Base-by-base conservation (phyloP, 371 early-diverging fungal genomes). In the Coemansia sp. region DNA sequence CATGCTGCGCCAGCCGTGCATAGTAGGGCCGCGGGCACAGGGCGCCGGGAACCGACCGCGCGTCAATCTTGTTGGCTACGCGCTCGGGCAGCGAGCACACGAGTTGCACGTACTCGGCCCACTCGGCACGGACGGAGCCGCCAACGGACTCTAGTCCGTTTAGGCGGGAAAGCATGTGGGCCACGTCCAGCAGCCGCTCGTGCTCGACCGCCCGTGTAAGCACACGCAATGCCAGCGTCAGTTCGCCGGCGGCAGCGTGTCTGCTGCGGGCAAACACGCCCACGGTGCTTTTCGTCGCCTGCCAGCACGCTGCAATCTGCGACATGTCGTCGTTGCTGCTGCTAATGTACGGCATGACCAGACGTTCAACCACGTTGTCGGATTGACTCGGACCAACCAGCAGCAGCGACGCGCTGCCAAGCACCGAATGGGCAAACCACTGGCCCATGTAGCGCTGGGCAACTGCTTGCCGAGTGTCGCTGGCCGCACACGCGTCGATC, bases 31-130 rank as follows among this genome's bases (percentile, higher is more conserved):
- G 58, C 1, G 70, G 69, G 8, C 7, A 36, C 33, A 74, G 59
- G 2, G 26, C 11, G 0, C 26, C 39, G 1, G 74, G 74, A 10
- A 74, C 48, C 2, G 65, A 65, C 14, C 52, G 61, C 4, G 69
- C 53, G 12, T 74, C 70, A 16, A 74, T 35, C 8, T 58, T 20
- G 48, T 69, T 69, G 4, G 70, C 70, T 7, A 74, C 47, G 16
- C 74, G 74, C 30, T 74, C 74, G 0, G 74, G 69, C 36, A 74
- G 40, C 3, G 65, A 45, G 38, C 65, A 64, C 10, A 45, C 41
- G 3, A 65, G 34, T 20, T 64, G 65, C 34, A 69, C 10, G 20
- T 64, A 69, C 31, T 63, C 69, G 20, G 57, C 16, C 74, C 74
- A 74, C 16, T 20, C 33, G 9, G 52, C 10, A 5, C 50, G 34